Percentiles rank a stretch among this genome's conserved stretches.
Conservation (phyloP, 805 yeast species). For the Lachancea thermotolerans region DNA sequence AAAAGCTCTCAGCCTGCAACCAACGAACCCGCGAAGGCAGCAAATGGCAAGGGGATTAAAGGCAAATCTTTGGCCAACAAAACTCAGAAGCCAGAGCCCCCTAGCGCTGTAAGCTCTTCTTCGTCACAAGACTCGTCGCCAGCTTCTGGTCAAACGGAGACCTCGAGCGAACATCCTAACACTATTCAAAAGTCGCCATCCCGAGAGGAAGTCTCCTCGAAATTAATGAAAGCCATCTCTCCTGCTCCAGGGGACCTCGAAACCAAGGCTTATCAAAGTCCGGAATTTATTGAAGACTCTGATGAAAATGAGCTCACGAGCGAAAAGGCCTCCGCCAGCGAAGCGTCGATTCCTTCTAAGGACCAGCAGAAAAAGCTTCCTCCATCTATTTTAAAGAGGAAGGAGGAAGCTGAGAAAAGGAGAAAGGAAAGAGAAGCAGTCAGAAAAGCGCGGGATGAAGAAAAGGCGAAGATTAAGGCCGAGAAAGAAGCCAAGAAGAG, state of each 20-base stretch:
- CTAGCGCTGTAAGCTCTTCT: too few relatives aligned
- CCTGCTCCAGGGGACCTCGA: slow-evolving; percentile 8
- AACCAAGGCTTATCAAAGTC: slow-evolving; percentile 6
- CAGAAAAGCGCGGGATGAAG: slow-evolving; percentile 11
- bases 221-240: background rate
- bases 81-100: background rate
- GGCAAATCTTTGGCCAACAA: background rate
- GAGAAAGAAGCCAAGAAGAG: slow-evolving; percentile 11
- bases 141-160: too few relatives aligned
- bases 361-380: slow-evolving; percentile 2
- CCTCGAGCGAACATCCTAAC: too few relatives aligned
- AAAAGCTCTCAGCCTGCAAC: too few relatives aligned
- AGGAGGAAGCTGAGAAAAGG: slow-evolving; percentile 12
- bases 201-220: background rate
- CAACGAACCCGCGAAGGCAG: too few relatives aligned
- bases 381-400: slow-evolving; percentile 10
- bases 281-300: slow-evolving; percentile 10
- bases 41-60: background rate
- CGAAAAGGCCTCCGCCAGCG: background rate
- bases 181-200: too few relatives aligned
- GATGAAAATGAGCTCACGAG: slow-evolving; percentile 4
- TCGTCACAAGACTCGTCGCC: too few relatives aligned
- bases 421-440: slow-evolving; percentile 13
- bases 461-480: slow-evolving; percentile 7
- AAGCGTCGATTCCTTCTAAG: background rate